Conservation (phyloP, 306 rosid genomes). For the Begonia fuchsioides region DNA sequence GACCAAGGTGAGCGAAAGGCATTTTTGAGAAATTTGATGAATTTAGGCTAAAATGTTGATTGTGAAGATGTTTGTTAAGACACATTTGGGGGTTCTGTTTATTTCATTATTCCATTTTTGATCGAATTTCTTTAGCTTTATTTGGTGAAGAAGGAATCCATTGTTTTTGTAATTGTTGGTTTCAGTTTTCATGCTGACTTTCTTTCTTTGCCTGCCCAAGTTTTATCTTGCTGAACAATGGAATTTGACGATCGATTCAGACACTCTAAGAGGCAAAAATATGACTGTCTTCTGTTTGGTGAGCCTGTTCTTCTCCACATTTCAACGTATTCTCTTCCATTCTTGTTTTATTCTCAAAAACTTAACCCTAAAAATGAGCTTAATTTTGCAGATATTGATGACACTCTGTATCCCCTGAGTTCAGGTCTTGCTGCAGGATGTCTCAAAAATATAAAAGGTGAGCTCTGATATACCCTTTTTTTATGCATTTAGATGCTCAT, state of each 20-base stretch:
- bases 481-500: neutral
- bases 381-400: slow-evolving; percentile 65
- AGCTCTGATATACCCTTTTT: neutral
- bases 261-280: slow-evolving; percentile 55
- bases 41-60: too few species aligned
- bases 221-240: slow-evolving; percentile 37
- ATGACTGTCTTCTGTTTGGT: slow-evolving; percentile 91
- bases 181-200: slow-evolving; percentile 17
- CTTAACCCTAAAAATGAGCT: neutral
- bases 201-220: slow-evolving; percentile 14
- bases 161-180: neutral
- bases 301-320: slow-evolving; percentile 3
- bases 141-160: neutral
- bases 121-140: too few species aligned
- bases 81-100: too few species aligned
- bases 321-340: too few species aligned
- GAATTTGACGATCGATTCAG: slow-evolving; percentile 43
- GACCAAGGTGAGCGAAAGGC: too few species aligned
- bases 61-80: too few species aligned
- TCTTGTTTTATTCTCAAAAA: neutral
- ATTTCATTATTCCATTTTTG: too few species aligned
- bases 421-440: slow-evolving; percentile 58
- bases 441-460: slow-evolving; percentile 69
- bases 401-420: slow-evolving; percentile 75
- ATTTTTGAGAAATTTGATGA: too few species aligned